Percentiles rank a stretch among this genome's conserved stretches.
Conservation (phyloP, 495 filamentous ascomycete genomes). For the Oleoguttula mirabilis region DNA sequence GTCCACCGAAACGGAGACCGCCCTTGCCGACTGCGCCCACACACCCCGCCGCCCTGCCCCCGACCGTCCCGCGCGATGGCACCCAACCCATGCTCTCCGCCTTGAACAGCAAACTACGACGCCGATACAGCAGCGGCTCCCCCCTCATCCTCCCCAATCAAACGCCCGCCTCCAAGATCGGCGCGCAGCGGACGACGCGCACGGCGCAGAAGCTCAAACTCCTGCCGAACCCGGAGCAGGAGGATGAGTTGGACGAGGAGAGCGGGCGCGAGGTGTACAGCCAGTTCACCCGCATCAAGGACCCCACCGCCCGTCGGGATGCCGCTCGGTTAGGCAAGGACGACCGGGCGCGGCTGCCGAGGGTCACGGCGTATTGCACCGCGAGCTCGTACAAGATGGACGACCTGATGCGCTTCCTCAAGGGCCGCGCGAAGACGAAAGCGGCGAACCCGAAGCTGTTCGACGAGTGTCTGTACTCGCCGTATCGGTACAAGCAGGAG, state of each 20-base stretch:
- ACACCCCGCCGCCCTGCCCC: slow-evolving; percentile 27
- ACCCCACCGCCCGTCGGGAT: slow-evolving; percentile 84
- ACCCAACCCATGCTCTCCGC: slow-evolving; percentile 63
- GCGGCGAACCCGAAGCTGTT: slow-evolving; percentile 79
- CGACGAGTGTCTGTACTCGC: slow-evolving; percentile 94
- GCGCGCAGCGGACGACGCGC: slow-evolving; percentile 87
- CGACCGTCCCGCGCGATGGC: slow-evolving; percentile 21
- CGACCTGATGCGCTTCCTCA: slow-evolving; percentile 74
- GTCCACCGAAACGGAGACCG: slow-evolving; percentile 34
- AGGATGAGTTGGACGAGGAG: slow-evolving; percentile 73
- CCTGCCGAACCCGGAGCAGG: slow-evolving; percentile 75
- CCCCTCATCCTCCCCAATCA: slow-evolving; percentile 35
- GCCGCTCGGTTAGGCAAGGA: slow-evolving; percentile 88
- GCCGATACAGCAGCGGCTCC: slow-evolving; percentile 72
- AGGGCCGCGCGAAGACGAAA: slow-evolving; percentile 59
- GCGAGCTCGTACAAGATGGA: slow-evolving; percentile 83
- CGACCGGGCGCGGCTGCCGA: slow-evolving; percentile 71
- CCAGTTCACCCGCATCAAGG: slow-evolving; percentile 90
- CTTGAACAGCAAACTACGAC: slow-evolving; percentile 73
- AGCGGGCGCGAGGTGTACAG: slow-evolving; percentile 92
- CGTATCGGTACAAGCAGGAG: slow-evolving; percentile 57
- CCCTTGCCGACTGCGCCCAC: slow-evolving; percentile 28
- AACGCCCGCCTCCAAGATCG: slow-evolving; percentile 58
- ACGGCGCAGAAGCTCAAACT: slow-evolving; percentile 94
- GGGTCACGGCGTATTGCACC: slow-evolving; percentile 94